phyloP scores from a whole-genome alignment of 179 eudicot genomes.

The Spinacia oleracea region DNA sequence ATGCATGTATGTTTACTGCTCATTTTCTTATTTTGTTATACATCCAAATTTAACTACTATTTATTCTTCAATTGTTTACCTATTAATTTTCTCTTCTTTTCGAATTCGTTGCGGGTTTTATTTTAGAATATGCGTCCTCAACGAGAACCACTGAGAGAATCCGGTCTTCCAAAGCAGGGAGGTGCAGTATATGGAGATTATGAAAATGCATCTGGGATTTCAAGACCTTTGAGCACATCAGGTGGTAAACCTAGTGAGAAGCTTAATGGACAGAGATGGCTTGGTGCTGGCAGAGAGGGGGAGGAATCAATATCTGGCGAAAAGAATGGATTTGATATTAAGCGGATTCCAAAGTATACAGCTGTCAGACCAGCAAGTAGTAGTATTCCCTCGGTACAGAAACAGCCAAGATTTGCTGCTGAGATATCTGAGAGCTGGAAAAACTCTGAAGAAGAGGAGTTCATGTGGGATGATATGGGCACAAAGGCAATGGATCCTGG shows the following conservation, averaged over 20 bases:
- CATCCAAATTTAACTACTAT: background rate
- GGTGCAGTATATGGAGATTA: slow-evolving; percentile 50
- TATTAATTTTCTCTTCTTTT: background rate
- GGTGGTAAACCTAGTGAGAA: slow-evolving; percentile 48
- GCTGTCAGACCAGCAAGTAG: slow-evolving; percentile 35
- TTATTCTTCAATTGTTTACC: background rate
- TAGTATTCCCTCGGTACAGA: slow-evolving; percentile 36
- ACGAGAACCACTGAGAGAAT: slow-evolving; percentile 43
- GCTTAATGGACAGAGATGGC: slow-evolving; percentile 55
- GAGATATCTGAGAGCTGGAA: slow-evolving; percentile 77
- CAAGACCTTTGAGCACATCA: slow-evolving; percentile 47
- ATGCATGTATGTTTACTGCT: slow-evolving; percentile 33
- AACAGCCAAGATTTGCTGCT: slow-evolving; percentile 43
- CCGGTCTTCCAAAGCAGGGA: slow-evolving; percentile 47
- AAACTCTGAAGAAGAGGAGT: slow-evolving; percentile 95
- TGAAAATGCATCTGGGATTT: slow-evolving; percentile 51
- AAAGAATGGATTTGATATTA: slow-evolving; percentile 63
- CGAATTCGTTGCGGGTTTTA: background rate
- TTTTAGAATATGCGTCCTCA: slow-evolving; percentile 47
- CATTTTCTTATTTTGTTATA: background rate
- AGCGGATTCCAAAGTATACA: slow-evolving; percentile 43
- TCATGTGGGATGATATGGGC: slow-evolving; percentile 75
- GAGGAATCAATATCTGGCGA: slow-evolving; percentile 48
- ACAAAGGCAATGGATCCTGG: slow-evolving; percentile 43
- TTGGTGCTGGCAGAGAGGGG: slow-evolving; percentile 46